Evolutionary conservation across 192 early-diverging fungal genomes (phyloP).

Genomic region (Radiomyces spectabilis): DNA sequence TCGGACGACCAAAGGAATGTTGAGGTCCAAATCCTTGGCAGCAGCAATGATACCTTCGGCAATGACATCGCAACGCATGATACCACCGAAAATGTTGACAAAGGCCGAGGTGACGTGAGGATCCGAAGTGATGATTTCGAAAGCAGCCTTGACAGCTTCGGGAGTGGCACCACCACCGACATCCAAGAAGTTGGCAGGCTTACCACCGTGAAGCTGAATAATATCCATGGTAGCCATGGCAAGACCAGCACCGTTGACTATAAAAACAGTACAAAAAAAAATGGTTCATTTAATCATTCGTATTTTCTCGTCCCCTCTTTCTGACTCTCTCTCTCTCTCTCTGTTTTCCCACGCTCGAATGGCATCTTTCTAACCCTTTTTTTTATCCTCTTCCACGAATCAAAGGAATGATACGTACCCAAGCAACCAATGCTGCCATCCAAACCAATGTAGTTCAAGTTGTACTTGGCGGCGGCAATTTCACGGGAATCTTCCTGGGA

Average conservation of each 20-base stretch:
- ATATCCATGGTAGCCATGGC: constrained; percentile 99
- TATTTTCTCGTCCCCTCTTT: neutral
- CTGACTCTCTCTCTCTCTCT: too few relatives aligned
- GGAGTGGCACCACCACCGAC: constrained; percentile 95
- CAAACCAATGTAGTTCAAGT: constrained; percentile 99
- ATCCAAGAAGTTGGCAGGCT: constrained; percentile 98
- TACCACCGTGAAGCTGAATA: constrained; percentile 97
- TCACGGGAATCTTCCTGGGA: constrained; percentile 97
- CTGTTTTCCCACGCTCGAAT: too few relatives aligned
- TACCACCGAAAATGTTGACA: constrained; percentile 99
- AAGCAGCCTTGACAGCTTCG: constrained; percentile 95
- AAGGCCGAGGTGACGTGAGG: constrained; percentile 94
- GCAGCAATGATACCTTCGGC: constrained; percentile 97
- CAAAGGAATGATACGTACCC: constrained; percentile 33
- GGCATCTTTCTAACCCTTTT: too few relatives aligned
- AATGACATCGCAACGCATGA: constrained; percentile 99
- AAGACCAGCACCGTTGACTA: constrained; percentile 95
- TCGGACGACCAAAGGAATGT: constrained; percentile 94
- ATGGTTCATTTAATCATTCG: neutral
- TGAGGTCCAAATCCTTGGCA: constrained; percentile 82
- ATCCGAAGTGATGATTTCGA: constrained; percentile 98
- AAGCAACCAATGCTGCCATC: constrained; percentile 98
- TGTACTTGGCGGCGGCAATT: constrained; percentile 92
- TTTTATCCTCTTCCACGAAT: too few relatives aligned
- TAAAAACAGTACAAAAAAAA: neutral